A percentile compares a stretch with the other conserved stretches of the same genome.
phyloP scores from a whole-genome alignment of 2,329 filamentous ascomycete genomes.

The Trichophyton simii region DNA sequence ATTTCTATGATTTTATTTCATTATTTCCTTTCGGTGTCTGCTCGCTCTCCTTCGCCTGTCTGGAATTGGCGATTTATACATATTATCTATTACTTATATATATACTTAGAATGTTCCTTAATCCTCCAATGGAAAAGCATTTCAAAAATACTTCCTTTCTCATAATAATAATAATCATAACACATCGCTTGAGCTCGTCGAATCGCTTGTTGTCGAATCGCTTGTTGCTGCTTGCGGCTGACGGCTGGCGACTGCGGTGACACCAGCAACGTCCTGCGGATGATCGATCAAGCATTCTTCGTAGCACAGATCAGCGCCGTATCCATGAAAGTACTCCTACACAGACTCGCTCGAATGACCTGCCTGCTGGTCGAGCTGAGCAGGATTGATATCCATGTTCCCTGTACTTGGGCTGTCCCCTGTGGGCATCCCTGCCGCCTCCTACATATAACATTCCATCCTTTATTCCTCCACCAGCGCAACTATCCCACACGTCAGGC shows the following conservation, averaged over 20 bases:
- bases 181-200: background rate
- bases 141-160: background rate
- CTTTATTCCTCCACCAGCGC: background rate
- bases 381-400: background rate
- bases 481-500: background rate
- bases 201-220: background rate
- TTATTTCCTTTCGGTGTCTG: background rate
- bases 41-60: background rate
- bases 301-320: background rate
- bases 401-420: background rate
- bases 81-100: background rate
- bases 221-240: background rate
- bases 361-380: background rate
- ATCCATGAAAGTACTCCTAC: background rate
- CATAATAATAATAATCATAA: no score
- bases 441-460: background rate
- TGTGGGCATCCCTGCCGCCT: no score
- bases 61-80: constrained; percentile 1
- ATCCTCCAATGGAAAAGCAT: constrained; percentile 3
- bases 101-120: background rate
- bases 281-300: background rate
- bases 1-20: background rate
- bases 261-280: background rate
- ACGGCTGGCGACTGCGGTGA: background rate
- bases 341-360: no score